phyloP scores from a whole-genome alignment of 164 flowering plant genomes.

The Sextonia rubra region DNA sequence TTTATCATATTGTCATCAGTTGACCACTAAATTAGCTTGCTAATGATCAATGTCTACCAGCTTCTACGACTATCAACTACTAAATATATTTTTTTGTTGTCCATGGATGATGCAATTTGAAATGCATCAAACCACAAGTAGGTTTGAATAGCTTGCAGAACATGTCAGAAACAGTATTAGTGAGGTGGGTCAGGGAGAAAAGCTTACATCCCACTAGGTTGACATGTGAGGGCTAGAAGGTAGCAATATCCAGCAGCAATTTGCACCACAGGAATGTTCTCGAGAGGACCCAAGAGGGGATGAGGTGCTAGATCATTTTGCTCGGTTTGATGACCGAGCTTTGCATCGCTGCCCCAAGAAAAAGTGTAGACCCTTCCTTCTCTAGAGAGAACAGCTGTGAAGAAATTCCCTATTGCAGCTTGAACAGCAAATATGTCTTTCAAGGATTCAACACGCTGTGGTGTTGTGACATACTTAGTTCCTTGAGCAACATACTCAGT shows the following conservation, averaged over 20 bases:
- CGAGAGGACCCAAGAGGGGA: conserved; percentile 76
- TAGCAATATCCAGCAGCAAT: conserved; percentile 98
- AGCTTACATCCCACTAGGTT: conserved; percentile 86
- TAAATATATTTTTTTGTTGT: too few relatives aligned
- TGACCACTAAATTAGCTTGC: background rate
- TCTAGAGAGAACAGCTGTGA: conserved; percentile 90
- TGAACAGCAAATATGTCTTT: conserved; percentile 84
- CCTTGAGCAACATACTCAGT: conserved; percentile 72
- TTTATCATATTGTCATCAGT: too few relatives aligned
- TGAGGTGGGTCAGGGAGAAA: background rate
- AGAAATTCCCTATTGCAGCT: conserved; percentile 94
- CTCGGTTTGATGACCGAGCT: conserved; percentile 89
- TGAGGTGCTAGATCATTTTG: conserved; percentile 70
- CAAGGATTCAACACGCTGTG: conserved; percentile 78
- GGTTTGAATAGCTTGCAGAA: too few relatives aligned
- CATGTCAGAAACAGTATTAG: background rate
- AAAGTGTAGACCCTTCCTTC: conserved; percentile 94
- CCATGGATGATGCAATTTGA: too few relatives aligned
- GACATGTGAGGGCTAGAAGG: conserved; percentile 89
- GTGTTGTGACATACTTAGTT: conserved; percentile 49
- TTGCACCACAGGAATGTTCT: conserved; percentile 87
- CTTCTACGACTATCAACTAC: background rate
- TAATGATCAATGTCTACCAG: background rate
- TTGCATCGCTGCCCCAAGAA: conserved; percentile 89
- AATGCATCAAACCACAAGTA: too few relatives aligned